Conservation (phyloP, 768 basidiomycete genomes). For the Favolaschia claudopus region DNA sequence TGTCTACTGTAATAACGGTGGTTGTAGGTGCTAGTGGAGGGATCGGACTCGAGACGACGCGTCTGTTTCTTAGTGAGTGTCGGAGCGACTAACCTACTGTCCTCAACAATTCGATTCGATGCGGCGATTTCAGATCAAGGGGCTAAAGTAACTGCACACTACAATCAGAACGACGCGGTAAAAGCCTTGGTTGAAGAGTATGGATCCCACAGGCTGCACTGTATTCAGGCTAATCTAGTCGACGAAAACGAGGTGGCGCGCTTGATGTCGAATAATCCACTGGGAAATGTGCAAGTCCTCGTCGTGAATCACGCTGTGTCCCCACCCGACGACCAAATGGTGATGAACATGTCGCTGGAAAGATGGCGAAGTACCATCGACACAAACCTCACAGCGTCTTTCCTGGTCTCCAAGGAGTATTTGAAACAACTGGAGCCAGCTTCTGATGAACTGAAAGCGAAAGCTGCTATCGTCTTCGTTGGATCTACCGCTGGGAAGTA, state of each 20-base stretch:
- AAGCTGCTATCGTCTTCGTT: constrained; percentile 67
- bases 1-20: background rate
- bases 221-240: constrained; percentile 64
- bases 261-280: constrained; percentile 53
- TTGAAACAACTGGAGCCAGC: constrained; percentile 52
- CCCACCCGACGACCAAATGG: constrained; percentile 47
- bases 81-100: background rate
- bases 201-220: constrained; percentile 39
- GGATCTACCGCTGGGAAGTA: constrained; percentile 77
- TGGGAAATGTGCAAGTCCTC: constrained; percentile 60
- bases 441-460: constrained; percentile 49
- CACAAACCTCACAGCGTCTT: constrained; percentile 70
- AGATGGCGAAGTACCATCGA: constrained; percentile 69
- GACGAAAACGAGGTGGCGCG: constrained; percentile 57
- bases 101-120: no score
- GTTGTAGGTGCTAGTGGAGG: constrained; percentile 78
- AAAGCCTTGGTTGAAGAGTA: constrained; percentile 46
- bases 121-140: constrained; percentile 72
- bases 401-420: constrained; percentile 70
- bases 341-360: constrained; percentile 64
- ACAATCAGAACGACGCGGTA: constrained; percentile 59
- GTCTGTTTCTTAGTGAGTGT: constrained; percentile 62
- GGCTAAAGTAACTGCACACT: constrained; percentile 74
- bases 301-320: constrained; percentile 68
- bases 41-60: constrained; percentile 69